Evolutionary conservation across 2,329 filamentous ascomycete genomes (phyloP), one percentile per base, ranked within the genome.

Genomic region (Emmonsiellopsis sp.): DNA sequence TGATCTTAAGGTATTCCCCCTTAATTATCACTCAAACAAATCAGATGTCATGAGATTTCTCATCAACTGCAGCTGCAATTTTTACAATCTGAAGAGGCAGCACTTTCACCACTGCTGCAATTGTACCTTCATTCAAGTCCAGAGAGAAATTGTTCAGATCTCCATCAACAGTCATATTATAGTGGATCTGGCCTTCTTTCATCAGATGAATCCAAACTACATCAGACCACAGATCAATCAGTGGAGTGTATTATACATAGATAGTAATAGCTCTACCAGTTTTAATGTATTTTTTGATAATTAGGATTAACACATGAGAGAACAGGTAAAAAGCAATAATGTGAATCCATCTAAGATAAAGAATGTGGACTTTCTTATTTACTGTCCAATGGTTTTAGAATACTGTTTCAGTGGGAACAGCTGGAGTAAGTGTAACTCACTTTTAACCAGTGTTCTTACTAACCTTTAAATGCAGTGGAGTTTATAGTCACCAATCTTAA

Each of bases 41-140:
- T 48, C 62, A 34, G 32, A 61, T 40, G 54, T 64, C 38, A 58
- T 38, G 34, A 58, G 61, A 46, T 35, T 63, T 35, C 52, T 71
- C 5, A 52, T 64, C 16, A 53, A 62, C 50, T 61, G 60, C 42
- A 61, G 64, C 46, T 56, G 55, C 41, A 66, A 63, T 35, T 70
- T 70, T 55, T 54, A 59, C 5, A 52, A 57, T 42, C 52, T 69
- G 15, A 64, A 58, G 11, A 58, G 60, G 51, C 58, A 56, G 16
- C 56, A 67, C 44, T 57, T 65, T 58, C 56, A 50, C 51, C 55
- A 69, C 47, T 72, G 60, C 57, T 59, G 63, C 54, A 64, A 67
- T 41, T 64, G 53, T 40, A 63, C 61, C 41, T 71, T 70, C 55
- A 60, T 65, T 50, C 64, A 67, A 46, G 55, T 64, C 10, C 63